Evolutionary conservation across 2,329 filamentous ascomycete genomes (phyloP).

Genomic region (Xylariaceae sp.): DNA sequence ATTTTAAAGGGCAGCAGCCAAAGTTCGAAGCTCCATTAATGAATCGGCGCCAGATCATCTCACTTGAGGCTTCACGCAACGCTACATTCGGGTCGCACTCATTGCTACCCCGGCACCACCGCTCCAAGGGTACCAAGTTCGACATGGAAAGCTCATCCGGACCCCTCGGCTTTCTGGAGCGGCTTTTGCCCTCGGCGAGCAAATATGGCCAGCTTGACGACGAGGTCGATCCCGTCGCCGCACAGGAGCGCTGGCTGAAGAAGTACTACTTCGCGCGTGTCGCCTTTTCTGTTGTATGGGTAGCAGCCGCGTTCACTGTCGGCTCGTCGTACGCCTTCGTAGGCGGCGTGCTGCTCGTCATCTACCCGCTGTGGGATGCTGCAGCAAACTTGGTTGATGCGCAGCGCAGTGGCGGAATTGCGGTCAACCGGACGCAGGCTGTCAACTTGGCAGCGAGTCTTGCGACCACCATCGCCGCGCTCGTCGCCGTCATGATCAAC

Average conservation of each 20-base stretch:
- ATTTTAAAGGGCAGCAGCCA: not conserved
- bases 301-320: conserved; percentile 13
- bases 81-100: conserved; percentile 14
- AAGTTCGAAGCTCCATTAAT: conserved; percentile 7
- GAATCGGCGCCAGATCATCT: conserved; percentile 15
- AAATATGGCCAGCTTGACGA: conserved; percentile 15
- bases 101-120: conserved; percentile 6
- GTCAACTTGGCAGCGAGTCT: conserved; percentile 14
- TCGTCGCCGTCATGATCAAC: conserved; percentile 11
- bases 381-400: conserved; percentile 15
- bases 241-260: conserved; percentile 19
- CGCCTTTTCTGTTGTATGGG: conserved; percentile 13
- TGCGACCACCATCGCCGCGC: conserved; percentile 10
- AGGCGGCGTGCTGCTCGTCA: conserved; percentile 14
- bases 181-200: conserved; percentile 9
- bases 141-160: conserved; percentile 4
- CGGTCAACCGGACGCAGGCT: conserved; percentile 12
- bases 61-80: conserved; percentile 15
- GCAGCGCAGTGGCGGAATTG: conserved; percentile 16
- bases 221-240: conserved; percentile 2
- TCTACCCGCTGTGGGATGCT: conserved; percentile 19
- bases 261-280: conserved; percentile 19
- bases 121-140: conserved; percentile 5
- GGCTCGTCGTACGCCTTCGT: conserved; percentile 9
- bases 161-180: conserved; percentile 5